Base-by-base conservation (phyloP, 2,329 filamentous ascomycete genomes). In the Apiospora marii region DNA sequence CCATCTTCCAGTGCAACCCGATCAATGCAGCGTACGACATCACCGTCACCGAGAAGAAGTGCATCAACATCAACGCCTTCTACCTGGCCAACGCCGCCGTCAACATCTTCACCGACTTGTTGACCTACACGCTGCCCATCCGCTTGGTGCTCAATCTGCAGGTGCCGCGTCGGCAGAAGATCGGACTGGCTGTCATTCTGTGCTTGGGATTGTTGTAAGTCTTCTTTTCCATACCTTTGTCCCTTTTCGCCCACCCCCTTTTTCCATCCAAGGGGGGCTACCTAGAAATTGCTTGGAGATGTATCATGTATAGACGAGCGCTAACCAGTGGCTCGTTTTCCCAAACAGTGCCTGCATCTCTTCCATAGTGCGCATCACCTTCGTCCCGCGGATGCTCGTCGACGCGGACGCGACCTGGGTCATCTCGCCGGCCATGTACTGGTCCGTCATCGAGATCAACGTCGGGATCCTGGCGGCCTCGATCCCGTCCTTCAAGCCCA, bases 31-130 rank as follows among this genome's bases (percentile, higher is more conserved):
- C 81, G 53, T 86, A 84, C 83, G 77, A 83, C 46, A 75, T 76
- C n/a, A 75, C 75, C 22, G 75, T 80, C 27, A 61, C 67, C 14
- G 74, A 76, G 0, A 83, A 83, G 44, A 80, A 78, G 70, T 87
- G 86, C 75, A 79, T 87, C 71, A 77, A 84, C 68, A 83, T 86
- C 74, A 84, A 86, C 69, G 79, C 83, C 24, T 86, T 87, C 76
- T 87, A 87, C 74, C 81, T 87, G 30, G 79, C 82, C 71, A 85
- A 86, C 72, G 84, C 86, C 0, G 84, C 82, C 3, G 78, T 86
- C 49, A 86, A 86, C 75, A 85, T 87, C 72, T 72, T 84, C 19
- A 86, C 85, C 16, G 85, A 87, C 74, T 71, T 87, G 13, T 71
- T 85, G 27, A 85, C 84, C 34, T 86, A 85, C 73, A 79, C 81